Conservation (phyloP, 1,284 basidiomycete genomes). For the Irpex sp. region DNA sequence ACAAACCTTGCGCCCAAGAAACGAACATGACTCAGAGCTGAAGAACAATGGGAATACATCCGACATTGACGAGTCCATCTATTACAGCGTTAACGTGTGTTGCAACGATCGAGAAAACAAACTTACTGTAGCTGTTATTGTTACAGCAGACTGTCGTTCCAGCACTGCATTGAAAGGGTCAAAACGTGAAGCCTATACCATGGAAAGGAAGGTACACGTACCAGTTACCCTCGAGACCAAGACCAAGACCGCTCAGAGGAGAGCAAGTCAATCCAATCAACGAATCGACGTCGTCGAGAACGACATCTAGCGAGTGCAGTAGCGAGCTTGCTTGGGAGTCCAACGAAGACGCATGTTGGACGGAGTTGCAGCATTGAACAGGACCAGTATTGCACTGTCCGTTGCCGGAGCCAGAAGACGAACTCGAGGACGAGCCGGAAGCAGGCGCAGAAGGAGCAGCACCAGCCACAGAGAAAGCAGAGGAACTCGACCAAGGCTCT, state of each 20-base stretch:
- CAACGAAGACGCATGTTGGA: slow-evolving; percentile 20
- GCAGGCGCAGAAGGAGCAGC: neutral
- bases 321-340: slow-evolving; percentile 3
- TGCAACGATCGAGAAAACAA: neutral
- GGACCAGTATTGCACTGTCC: slow-evolving; percentile 27
- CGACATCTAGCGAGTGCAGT: slow-evolving; percentile 14
- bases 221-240: slow-evolving; percentile 1
- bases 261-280: slow-evolving; percentile 20
- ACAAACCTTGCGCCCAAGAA: neutral
- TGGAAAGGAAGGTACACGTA: neutral
- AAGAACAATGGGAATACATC: slow-evolving; percentile 15
- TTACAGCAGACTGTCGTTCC: slow-evolving; percentile 27
- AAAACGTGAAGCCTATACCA: neutral
- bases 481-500: neutral
- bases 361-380: slow-evolving; percentile 28
- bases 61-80: slow-evolving; percentile 18
- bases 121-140: slow-evolving; percentile 24
- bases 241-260: slow-evolving; percentile 16
- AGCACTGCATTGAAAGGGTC: slow-evolving; percentile 10
- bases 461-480: neutral
- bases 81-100: neutral
- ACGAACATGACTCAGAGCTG: neutral
- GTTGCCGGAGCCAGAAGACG: neutral
- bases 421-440: neutral
- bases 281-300: slow-evolving; percentile 12